A percentile compares a stretch with the other conserved stretches of the same genome.
These are phyloP conservation scores for Diplodia seriata DNA, from an alignment of 2,329 filamentous ascomycete species.

Conservation along the genomic window DNA sequence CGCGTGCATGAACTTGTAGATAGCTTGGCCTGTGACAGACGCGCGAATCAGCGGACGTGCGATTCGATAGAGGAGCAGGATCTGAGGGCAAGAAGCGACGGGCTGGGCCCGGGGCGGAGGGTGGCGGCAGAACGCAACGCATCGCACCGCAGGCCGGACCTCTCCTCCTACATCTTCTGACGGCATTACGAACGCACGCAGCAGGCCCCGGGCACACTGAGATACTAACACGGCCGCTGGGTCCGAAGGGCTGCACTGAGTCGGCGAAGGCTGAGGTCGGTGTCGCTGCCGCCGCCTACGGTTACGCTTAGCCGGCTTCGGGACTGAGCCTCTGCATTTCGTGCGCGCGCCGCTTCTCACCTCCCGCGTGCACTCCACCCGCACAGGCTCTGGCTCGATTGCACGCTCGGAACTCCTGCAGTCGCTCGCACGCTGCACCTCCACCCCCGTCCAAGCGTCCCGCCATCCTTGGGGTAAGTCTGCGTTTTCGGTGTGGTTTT, in stretches of 20 bases:
- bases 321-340: slow-evolving; percentile 33
- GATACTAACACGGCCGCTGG: slow-evolving; percentile 1
- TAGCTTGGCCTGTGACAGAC: slow-evolving; percentile 36
- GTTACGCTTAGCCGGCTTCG: slow-evolving; percentile 32
- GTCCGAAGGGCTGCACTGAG: slow-evolving; percentile 5
- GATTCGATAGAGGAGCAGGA: slow-evolving; percentile 64
- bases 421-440: slow-evolving; percentile 19
- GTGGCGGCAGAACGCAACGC: slow-evolving; percentile 29
- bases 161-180: slow-evolving; percentile 15
- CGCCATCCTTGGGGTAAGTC: slow-evolving; percentile 31
- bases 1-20: slow-evolving; percentile 31
- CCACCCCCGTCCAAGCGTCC: slow-evolving; percentile 14
- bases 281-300: slow-evolving; percentile 27
- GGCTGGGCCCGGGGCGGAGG: slow-evolving; percentile 24
- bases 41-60: slow-evolving; percentile 55
- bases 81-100: slow-evolving; percentile 26
- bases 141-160: slow-evolving; percentile 18
- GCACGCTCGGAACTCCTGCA: slow-evolving; percentile 19
- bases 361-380: slow-evolving; percentile 27
- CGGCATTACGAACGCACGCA: slow-evolving; percentile 25
- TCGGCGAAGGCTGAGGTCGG: slow-evolving; percentile 26
- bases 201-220: slow-evolving; percentile 7
- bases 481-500: slow-evolving; percentile 29
- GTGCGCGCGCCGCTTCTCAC: slow-evolving; percentile 31
- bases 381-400: slow-evolving; percentile 28